Conservation (phyloP, 2,329 filamentous ascomycete species). For the Botryotinia globosa region DNA sequence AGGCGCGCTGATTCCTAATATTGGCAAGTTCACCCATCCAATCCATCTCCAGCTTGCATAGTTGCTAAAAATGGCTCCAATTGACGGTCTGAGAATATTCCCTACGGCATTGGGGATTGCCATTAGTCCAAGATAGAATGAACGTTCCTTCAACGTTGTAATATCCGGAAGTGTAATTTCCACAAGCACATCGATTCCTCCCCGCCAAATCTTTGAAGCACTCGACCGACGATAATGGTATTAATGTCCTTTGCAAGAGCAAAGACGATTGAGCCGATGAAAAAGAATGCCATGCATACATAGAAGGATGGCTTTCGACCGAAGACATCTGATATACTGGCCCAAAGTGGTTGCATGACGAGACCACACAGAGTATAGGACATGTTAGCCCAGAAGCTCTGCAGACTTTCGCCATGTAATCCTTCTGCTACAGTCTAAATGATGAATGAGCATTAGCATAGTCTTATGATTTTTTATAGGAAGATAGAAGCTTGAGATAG, state of each 20-base stretch:
- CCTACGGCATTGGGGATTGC: conserved; percentile 65
- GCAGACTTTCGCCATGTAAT: conserved; percentile 49
- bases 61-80: conserved; percentile 62
- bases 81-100: conserved; percentile 57
- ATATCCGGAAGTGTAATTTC: conserved; percentile 51
- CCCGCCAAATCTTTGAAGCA: conserved; percentile 40
- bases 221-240: conserved; percentile 47
- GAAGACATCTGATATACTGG: conserved; percentile 54
- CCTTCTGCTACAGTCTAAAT: conserved; percentile 21
- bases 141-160: conserved; percentile 44
- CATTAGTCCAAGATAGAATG: conserved; percentile 58
- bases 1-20: background rate
- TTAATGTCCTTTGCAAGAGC: conserved; percentile 45
- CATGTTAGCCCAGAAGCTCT: conserved; percentile 68
- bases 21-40: conserved; percentile 26
- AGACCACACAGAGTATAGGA: conserved; percentile 67
- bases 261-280: conserved; percentile 47
- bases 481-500: background rate
- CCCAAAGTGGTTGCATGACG: conserved; percentile 66
- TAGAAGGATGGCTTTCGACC: conserved; percentile 50
- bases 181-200: conserved; percentile 47
- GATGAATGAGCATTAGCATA: background rate
- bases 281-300: conserved; percentile 46
- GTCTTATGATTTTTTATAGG: background rate
- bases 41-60: conserved; percentile 54